Base-by-base conservation (phyloP, 306 rosid species). In the Sechiopsis laciniata region DNA sequence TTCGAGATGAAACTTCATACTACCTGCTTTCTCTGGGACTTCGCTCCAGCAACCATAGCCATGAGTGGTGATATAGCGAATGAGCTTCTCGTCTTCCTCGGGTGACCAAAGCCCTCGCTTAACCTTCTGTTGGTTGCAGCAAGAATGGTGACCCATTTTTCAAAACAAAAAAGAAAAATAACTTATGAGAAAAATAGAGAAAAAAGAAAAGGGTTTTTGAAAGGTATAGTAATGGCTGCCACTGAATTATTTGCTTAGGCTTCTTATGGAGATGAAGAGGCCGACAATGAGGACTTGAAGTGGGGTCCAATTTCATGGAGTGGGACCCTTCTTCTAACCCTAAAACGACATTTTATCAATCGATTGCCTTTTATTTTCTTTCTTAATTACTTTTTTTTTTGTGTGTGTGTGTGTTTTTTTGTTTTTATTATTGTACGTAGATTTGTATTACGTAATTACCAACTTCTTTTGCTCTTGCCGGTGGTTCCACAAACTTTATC, bases 1-100 rank as follows among this genome's bases (percentile, higher is more conserved):
- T 37, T 37, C 5, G 46, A 40, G 46, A 40, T 40, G 9, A 40
- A 40, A 40, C 9, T 6, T 40, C 9, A 1, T 40, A 40, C 6
- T 40, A 40, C 98, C 98, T 67, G 98, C 97, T 94, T 88, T 90
- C 46, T 94, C 98, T 1, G 98, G 98, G 59, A 94, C 98, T 84
- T 90, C 96, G 77, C 98, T 94, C 98, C 98, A 94, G 21, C 98
- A 90, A 50, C 98, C 98, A 87, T 94, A 91, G 60, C 98, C 98
- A 64, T 94, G 95, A 17, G 95, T 86, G 74, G 96, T 85, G 55
- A 94, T 94, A 84, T 91, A 94, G 83, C 89, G 68, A 64, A 94
- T 85, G 75, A 94, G 98, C 81, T 90, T 94, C 82, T 94, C 98
- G 72, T 94, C 98, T 78, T 94, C 98, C 75, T 94, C 98, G 0